Base-by-base conservation (phyloP, 192 early-diverging fungal genomes). In the Coemansia reversa region DNA sequence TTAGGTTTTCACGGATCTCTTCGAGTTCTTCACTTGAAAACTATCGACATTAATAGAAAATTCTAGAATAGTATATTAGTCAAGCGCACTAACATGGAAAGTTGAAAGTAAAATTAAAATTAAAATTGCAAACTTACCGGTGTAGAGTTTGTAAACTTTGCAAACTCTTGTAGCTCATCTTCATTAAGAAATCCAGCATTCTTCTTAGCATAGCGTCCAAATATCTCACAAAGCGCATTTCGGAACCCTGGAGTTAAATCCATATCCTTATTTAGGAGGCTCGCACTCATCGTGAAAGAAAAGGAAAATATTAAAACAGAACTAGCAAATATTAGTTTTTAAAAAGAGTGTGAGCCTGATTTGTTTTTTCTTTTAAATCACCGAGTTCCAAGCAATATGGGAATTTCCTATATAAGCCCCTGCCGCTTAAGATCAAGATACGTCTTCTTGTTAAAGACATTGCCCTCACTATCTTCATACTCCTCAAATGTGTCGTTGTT, bases 401-500 rank as follows among this genome's bases (percentile, higher is more conserved):
- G 33, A 24, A 42, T 35, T 33, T 22, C 35, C 48, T 86, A 93
- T 35, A 93, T 82, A 57, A 93, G 82, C 0, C 91, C 91, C 62
- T 93, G 91, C 32, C 90, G 85, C 75, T 91, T 92, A 24, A 93
- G 85, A 75, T 93, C 91, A 59, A 91, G 83, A 64, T 88, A 93
- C 1, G 88, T 92, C 82, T 93, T 93, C 61, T 91, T 92, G 76
- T 90, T 92, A 59, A 90, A 92, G 49, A 93, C 91, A 58, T 93
- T 93, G 67, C 92, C 92, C 58, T 91, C 90, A 14, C 65, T 74
- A 55, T 93, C 91, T 69, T 93, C 91, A 66, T 86, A 93, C 70
- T 98, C 96, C 71, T 98, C 96, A 74, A 95, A 87, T 7, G 84
- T 83, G 61, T 98, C 96, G 6, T 84, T 75, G 69, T 91, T 91